phyloP scores from a whole-genome alignment of 176 grass and related monocot species.

The Cenchrus purpureus region DNA sequence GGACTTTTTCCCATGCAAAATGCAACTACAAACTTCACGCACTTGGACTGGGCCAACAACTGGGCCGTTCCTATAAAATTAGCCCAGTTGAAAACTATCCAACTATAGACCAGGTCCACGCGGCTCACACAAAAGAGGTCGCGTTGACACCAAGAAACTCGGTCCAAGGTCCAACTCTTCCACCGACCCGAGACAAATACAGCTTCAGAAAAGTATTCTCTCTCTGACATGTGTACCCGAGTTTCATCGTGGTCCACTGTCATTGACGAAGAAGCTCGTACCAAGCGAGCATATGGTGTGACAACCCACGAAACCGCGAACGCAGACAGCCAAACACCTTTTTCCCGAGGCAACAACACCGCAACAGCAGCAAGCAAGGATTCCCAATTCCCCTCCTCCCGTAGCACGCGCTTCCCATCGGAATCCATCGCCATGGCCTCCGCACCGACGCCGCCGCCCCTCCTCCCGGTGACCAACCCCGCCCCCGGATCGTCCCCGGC shows the following conservation, averaged over 20 bases:
- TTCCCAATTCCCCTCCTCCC: neutral
- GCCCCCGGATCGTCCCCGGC: constrained; percentile 37
- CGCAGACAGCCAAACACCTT: neutral
- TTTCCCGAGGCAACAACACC: neutral
- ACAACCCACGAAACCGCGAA: neutral
- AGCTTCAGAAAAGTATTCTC: rapidly evolving
- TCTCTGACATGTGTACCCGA: neutral
- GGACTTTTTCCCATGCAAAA: no score
- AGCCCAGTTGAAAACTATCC: no score
- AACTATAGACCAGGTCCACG: neutral
- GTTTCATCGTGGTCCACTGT: neutral
- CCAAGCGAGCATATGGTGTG: neutral
- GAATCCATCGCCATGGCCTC: constrained; percentile 53
- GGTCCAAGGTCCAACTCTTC: neutral
- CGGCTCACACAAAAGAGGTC: neutral
- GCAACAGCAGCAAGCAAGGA: neutral
- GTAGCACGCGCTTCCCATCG: neutral
- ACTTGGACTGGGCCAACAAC: neutral
- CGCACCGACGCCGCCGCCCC: constrained; percentile 59
- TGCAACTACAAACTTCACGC: no score
- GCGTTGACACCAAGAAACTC: neutral
- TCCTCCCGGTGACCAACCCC: constrained; percentile 72
- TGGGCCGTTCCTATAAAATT: no score
- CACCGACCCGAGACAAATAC: neutral
- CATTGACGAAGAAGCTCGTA: neutral